These are phyloP conservation scores for Exophiala viscosa DNA, from an alignment of 2,329 filamentous ascomycete species.

Conservation along the genomic window DNA sequence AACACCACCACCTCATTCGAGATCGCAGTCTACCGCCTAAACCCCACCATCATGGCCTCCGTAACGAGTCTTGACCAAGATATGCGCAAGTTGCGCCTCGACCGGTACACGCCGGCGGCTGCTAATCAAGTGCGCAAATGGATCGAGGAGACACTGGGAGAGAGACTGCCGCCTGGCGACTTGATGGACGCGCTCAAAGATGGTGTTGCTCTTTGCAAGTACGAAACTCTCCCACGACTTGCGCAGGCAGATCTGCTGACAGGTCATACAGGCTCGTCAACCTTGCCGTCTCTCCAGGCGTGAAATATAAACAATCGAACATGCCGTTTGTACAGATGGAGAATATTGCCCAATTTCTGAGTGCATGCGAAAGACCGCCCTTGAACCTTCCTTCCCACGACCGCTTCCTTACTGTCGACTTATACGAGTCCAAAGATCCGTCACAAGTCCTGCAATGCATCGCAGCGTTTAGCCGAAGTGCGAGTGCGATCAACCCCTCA, in stretches of 20 bases:
- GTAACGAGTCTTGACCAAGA: conserved; percentile 93
- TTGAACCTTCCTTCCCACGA: conserved; percentile 89
- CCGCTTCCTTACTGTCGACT: conserved; percentile 92
- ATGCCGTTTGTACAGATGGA: conserved; percentile 99
- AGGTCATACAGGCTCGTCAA: conserved; percentile 68
- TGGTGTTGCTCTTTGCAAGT: conserved; percentile 91
- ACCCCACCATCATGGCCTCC: conserved; percentile 67
- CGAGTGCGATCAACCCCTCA: conserved; percentile 68
- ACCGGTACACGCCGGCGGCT: conserved; percentile 86
- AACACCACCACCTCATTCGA: neutral
- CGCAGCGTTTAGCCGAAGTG: conserved; percentile 83
- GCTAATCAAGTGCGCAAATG: conserved; percentile 79
- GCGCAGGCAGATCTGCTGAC: conserved; percentile 5
- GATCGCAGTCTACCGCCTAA: neutral
- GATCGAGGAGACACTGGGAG: conserved; percentile 78
- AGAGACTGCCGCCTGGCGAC: conserved; percentile 68
- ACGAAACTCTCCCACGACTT: conserved; percentile 24
- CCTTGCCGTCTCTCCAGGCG: conserved; percentile 69
- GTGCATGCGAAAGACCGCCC: conserved; percentile 78
- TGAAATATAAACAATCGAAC: conserved; percentile 83
- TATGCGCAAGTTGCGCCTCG: conserved; percentile 85
- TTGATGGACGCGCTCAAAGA: conserved; percentile 83
- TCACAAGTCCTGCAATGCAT: conserved; percentile 93
- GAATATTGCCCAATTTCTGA: conserved; percentile 94
- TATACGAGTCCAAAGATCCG: conserved; percentile 93